Conservation (phyloP, 805 yeast species). For the Lachancea mirantina region DNA sequence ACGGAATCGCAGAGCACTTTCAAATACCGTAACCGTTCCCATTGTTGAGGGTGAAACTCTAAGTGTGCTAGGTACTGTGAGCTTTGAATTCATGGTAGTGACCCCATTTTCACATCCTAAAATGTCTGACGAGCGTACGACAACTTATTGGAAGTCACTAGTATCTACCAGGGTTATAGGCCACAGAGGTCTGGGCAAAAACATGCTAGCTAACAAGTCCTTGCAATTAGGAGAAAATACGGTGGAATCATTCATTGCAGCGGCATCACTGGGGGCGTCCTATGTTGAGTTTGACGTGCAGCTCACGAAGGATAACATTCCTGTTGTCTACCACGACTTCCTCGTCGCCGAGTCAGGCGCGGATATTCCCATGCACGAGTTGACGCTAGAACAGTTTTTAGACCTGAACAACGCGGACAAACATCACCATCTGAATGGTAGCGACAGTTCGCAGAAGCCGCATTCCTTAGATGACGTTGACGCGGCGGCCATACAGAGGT, state of each 20-base stretch:
- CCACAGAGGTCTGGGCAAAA: constrained; percentile 92
- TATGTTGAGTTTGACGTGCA: constrained; percentile 97
- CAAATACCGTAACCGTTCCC: constrained; percentile 63
- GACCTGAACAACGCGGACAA: constrained; percentile 36
- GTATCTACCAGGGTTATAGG: constrained; percentile 90
- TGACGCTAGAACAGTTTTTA: constrained; percentile 84
- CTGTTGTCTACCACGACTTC: constrained; percentile 93
- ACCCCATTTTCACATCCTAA: constrained; percentile 49
- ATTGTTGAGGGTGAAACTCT: constrained; percentile 64
- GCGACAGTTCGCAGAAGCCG: constrained; percentile 18
- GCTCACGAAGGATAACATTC: constrained; percentile 80
- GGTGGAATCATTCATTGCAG: constrained; percentile 89
- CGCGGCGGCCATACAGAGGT: constrained; percentile 9
- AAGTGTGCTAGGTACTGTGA: constrained; percentile 68
- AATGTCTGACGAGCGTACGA: constrained; percentile 26
- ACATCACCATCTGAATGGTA: constrained; percentile 7
- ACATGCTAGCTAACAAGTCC: constrained; percentile 60
- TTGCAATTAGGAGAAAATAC: constrained; percentile 94
- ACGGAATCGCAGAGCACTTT: constrained; percentile 54
- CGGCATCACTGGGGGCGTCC: constrained; percentile 92
- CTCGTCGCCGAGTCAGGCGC: constrained; percentile 92
- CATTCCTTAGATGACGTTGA: constrained; percentile 26
- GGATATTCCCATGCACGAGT: constrained; percentile 90
- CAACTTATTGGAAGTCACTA: constrained; percentile 86
- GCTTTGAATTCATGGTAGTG: constrained; percentile 67